These are phyloP conservation scores for Clarireedia sp. DNA, from an alignment of 2,329 filamentous ascomycete genomes.

Conservation along the genomic window DNA sequence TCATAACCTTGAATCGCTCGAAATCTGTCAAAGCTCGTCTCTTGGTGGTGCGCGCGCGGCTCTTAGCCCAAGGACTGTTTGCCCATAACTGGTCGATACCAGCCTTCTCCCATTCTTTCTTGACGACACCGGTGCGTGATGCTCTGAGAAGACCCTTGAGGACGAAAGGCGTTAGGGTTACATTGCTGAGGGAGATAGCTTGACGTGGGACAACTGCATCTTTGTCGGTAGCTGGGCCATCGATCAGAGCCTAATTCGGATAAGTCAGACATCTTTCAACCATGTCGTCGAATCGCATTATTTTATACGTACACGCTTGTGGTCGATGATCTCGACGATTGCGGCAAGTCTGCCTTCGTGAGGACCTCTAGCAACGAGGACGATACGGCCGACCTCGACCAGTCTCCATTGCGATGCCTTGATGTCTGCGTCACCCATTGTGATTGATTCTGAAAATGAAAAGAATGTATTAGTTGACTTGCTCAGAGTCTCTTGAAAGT, in stretches of 20 bases:
- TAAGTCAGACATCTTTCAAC: constrained; percentile 22
- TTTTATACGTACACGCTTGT: constrained; percentile 87
- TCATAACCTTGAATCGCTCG: constrained; percentile 99
- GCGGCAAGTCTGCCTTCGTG: constrained; percentile 80
- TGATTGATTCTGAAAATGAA: constrained; percentile 45
- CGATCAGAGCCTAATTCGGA: constrained; percentile 73
- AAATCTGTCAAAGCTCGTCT: constrained; percentile 94
- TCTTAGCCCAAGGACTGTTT: constrained; percentile 89
- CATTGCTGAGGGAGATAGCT: constrained; percentile 69
- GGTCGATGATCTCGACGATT: constrained; percentile 99
- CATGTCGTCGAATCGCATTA: constrained; percentile 1
- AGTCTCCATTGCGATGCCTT: constrained; percentile 83
- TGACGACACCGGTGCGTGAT: constrained; percentile 72
- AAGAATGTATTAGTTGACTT: constrained; percentile 9
- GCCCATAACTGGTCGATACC: constrained; percentile 92
- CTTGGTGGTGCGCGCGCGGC: constrained; percentile 75
- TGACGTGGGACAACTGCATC: constrained; percentile 80
- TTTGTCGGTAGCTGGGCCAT: constrained; percentile 80
- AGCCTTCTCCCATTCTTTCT: constrained; percentile 83
- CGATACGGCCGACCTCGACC: constrained; percentile 92
- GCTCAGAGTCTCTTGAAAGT: not conserved
- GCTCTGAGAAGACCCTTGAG: constrained; percentile 80
- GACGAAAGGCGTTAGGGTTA: constrained; percentile 83
- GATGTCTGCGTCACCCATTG: constrained; percentile 77
- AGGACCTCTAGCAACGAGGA: constrained; percentile 76